Evolutionary conservation across 257 asterid species (phyloP).

Genomic region (Lycium barbarum): DNA sequence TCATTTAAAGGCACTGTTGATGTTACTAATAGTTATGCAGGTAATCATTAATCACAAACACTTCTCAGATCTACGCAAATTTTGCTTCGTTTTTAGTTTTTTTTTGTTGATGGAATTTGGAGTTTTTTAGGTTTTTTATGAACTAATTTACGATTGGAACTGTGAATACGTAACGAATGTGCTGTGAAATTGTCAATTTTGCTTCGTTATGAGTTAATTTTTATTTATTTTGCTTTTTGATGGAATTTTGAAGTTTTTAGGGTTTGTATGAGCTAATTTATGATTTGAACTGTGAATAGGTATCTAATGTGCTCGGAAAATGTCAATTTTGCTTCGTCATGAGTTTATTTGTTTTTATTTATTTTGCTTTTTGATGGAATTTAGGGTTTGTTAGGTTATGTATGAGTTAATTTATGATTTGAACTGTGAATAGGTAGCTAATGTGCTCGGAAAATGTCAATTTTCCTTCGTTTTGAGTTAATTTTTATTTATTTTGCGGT

Average conservation of each 20-base stretch:
- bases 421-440: not conserved
- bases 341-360: no score
- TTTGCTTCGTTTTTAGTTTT: not conserved
- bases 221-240: no score
- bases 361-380: no score
- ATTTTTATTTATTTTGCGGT: not conserved
- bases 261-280: not conserved
- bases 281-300: not conserved
- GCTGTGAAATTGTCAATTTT: not conserved
- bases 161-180: not conserved
- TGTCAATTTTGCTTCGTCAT: no score
- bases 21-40: conserved; percentile 95
- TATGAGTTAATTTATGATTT: not conserved
- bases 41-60: conserved; percentile 33
- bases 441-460: not conserved
- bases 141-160: not conserved
- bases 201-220: no score
- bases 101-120: not conserved
- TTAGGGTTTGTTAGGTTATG: no score
- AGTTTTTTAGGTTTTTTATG: not conserved
- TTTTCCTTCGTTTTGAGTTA: not conserved
- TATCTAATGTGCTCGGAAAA: no score
- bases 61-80: conserved; percentile 50
- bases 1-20: conserved; percentile 91
- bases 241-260: no score